Conservation (phyloP, 371 early-diverging fungal genomes). For the Syncephalastrum sp. region DNA sequence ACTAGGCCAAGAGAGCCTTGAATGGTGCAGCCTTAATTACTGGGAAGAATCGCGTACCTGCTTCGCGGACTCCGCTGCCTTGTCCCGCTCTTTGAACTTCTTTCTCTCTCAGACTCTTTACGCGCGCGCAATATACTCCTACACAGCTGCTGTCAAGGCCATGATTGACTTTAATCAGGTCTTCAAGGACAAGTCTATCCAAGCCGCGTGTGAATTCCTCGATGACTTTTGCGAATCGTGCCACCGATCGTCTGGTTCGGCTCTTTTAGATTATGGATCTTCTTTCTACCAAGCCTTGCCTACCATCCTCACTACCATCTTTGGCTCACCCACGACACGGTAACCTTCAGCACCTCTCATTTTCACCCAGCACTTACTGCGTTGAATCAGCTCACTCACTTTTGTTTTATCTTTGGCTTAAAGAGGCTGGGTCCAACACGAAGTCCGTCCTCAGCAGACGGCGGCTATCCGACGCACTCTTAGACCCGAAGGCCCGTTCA, state of each 20-base stretch:
- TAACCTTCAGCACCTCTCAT: slow-evolving; percentile 4
- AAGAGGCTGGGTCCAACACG: slow-evolving; percentile 42
- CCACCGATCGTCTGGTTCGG: slow-evolving; percentile 7
- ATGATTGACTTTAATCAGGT: slow-evolving; percentile 12
- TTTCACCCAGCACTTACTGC: too few relatives aligned
- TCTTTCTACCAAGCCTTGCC: slow-evolving; percentile 26
- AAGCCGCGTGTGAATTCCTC: slow-evolving; percentile 11
- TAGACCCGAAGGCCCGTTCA: slow-evolving; percentile 23
- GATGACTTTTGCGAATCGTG: slow-evolving; percentile 10
- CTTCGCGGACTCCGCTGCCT: too few relatives aligned
- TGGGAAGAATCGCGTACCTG: too few relatives aligned
- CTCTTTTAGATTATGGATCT: slow-evolving; percentile 6
- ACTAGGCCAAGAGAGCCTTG: too few relatives aligned
- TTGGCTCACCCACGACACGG: slow-evolving; percentile 39
- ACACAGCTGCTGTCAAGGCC: neutral
- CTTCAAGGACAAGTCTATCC: slow-evolving; percentile 9
- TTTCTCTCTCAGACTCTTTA: too few relatives aligned
- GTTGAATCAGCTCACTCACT: neutral
- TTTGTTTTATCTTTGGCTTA: neutral
- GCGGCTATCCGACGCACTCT: slow-evolving; percentile 21
- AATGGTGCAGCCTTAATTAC: too few relatives aligned
- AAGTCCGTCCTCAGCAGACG: slow-evolving; percentile 19
- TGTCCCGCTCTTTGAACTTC: too few relatives aligned
- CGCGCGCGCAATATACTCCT: too few relatives aligned
- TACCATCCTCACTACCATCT: slow-evolving; percentile 25